Evolutionary conservation across 176 grass and related monocot genomes (phyloP), one percentile per base, ranked within the genome.

Genomic region (Ananas comosus): DNA sequence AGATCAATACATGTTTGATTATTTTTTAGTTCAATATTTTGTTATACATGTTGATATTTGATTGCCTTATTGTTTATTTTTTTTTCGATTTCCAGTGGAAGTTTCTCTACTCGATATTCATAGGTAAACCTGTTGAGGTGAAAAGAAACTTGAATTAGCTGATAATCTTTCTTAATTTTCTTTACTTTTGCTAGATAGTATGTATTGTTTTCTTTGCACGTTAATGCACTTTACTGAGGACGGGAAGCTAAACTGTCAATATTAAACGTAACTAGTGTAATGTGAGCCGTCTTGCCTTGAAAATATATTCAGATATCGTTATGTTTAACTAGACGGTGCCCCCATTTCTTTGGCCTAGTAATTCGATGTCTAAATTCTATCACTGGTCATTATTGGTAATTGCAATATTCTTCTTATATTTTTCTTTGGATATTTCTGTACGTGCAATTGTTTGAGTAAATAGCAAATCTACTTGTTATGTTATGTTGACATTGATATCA

Each of bases 401-500:
- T 65, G 13, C 48, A 52, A 52, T 14, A 27, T 19, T 69, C 23
- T 17, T 3, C 18, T 14, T 21, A 16, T 54, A 51, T 50, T 18
- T 53, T 83, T 6, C 59, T 69, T 63, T 64, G 21, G 51, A 22
- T 76, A 19, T 69, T 64, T 53, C 25, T 53, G 24, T 42, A 65
- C 50, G 51, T 70, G 73, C 10, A 13, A 3, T 51, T 18, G 17
- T 11, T 69, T 19, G 12, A 69, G 17, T 51, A 51, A 19, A 51
- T 42, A 21, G 9, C 16, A 6, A n/a, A 50, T 52, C 18, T 50
- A 11, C 10, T 8, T 53, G 22, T 23, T 23, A 23, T 23, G 22
- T 64, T 24, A 12, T 72, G 63, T 66, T 78, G 67, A 91, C 25
- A 72, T 82, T 19, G 11, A 48, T 78, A 47, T 80, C n/a, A 24